phyloP scores from a whole-genome alignment of 192 early-diverging fungal genomes.

The Lobulomyces angularis region DNA sequence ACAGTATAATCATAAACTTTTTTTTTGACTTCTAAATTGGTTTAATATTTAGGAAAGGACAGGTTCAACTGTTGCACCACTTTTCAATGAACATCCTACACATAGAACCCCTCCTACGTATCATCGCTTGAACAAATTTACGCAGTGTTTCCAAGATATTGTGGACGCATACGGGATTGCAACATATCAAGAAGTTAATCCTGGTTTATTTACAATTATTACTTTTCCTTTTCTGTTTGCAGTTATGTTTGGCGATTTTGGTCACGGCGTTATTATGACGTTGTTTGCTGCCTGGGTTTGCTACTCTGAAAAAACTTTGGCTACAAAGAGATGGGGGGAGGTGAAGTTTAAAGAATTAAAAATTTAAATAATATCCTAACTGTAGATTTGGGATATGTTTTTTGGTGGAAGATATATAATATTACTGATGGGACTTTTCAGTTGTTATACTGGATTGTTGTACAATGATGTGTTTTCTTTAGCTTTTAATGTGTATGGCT shows the following conservation, averaged over 20 bases:
- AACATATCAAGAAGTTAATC: slow-evolving; percentile 93
- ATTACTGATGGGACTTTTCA: slow-evolving; percentile 94
- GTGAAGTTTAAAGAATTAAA: slow-evolving; percentile 27
- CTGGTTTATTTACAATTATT: slow-evolving; percentile 89
- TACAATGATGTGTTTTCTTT: slow-evolving; percentile 98
- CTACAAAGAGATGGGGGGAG: slow-evolving; percentile 64
- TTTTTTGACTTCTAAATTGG: slow-evolving; percentile 6
- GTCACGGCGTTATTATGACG: slow-evolving; percentile 84
- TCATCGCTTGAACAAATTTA: slow-evolving; percentile 92
- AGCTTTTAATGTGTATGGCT: slow-evolving; percentile 54
- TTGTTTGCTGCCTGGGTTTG: slow-evolving; percentile 63
- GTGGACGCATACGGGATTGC: slow-evolving; percentile 97
- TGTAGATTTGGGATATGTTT: slow-evolving; percentile 71
- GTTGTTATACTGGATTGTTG: slow-evolving; percentile 89
- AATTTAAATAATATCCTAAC: background rate
- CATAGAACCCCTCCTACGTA: slow-evolving; percentile 85
- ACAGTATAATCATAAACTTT: slow-evolving; percentile 33
- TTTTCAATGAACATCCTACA: slow-evolving; percentile 77
- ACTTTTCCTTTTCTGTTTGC: slow-evolving; percentile 99
- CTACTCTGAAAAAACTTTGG: slow-evolving; percentile 66
- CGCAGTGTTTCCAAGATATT: slow-evolving; percentile 90
- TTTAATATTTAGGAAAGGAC: slow-evolving; percentile 45
- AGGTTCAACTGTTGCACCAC: slow-evolving; percentile 78
- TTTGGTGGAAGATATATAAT: slow-evolving; percentile 96
- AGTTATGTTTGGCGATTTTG: slow-evolving; percentile 99